Evolutionary conservation across 768 basidiomycete genomes (phyloP), one percentile per base, ranked within the genome.

Genomic region (Termitomyces sp.): DNA sequence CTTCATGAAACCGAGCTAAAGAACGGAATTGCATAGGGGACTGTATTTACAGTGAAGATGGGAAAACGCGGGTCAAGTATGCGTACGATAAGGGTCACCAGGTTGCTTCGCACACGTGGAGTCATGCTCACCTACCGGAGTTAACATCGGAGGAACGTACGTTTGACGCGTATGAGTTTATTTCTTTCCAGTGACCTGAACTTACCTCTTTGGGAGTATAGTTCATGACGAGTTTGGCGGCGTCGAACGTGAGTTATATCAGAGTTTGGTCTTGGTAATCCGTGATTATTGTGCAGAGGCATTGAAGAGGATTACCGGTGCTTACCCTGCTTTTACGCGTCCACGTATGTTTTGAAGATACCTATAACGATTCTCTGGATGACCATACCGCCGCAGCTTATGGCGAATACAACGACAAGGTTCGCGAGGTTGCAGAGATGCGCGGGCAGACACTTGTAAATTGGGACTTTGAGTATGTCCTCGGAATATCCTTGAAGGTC

Each of bases 21-120:
- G 27, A n/a, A 23, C 25, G 43, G 5, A 16, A 15, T n/a, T 2
- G 11, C 16, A 23, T 43, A 74, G 72, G 52, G n/a, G 64, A 57
- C 15, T 77, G 75, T 59, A 77, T 77, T 49, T 77, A 77, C 61
- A 55, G 62, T 58, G 16, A 53, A 7, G 66, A 60, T 31, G 49
- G 56, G 20, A 59, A 60, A 10, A 47, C 58, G 32, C 62, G 66
- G 18, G 65, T 77, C 59, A 71, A 70, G 46, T 70, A 71, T 54
- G 74, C 69, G 7, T 73, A 71, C 44, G 57, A 63, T 45, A 63
- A 68, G 18, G 76, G 75, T 11, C 77, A 79, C 56, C 73, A 74
- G 59, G 52, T 79, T 48, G 76, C 67, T 5, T 77, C 76, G 32
- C 77, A 79, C 54, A 78, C 77, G 3, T 79, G 77, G 77, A 62